These are phyloP conservation scores for Paxillus involutus DNA, from an alignment of 768 basidiomycete species.

Conservation along the genomic window DNA sequence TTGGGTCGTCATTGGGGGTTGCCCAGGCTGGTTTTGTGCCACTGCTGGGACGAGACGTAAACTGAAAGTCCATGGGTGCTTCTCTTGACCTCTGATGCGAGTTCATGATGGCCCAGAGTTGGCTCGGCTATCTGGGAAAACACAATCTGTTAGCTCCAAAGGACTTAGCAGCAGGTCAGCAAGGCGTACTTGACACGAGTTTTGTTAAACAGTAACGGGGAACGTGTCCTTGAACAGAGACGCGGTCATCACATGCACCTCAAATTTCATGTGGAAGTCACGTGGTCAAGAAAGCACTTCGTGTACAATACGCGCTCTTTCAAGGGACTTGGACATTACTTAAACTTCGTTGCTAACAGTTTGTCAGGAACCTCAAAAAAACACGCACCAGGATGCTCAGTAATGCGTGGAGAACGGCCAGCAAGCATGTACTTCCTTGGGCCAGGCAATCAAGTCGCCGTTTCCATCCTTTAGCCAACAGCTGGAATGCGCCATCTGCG, in stretches of 20 bases:
- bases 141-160: neutral
- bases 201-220: neutral
- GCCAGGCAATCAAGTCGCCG: slow-evolving; percentile 33
- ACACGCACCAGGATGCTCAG: slow-evolving; percentile 26
- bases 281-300: slow-evolving; percentile 19
- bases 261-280: slow-evolving; percentile 19
- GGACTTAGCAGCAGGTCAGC: neutral
- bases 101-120: slow-evolving; percentile 20
- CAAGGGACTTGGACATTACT: neutral
- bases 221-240: slow-evolving; percentile 10
- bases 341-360: neutral
- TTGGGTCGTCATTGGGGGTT: slow-evolving; percentile 40
- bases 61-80: slow-evolving; percentile 89
- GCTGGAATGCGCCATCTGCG: slow-evolving; percentile 46
- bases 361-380: neutral
- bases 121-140: neutral
- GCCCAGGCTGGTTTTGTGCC: slow-evolving; percentile 61
- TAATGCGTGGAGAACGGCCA: slow-evolving; percentile 23
- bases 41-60: slow-evolving; percentile 63
- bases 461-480: slow-evolving; percentile 55
- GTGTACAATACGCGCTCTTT: neutral
- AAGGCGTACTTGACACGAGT: slow-evolving; percentile 14
- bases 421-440: slow-evolving; percentile 13
- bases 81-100: slow-evolving; percentile 57
- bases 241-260: slow-evolving; percentile 9